Evolutionary conservation across 2,329 filamentous ascomycete genomes (phyloP).

Genomic region (Hymenoscyphus fructigenus): DNA sequence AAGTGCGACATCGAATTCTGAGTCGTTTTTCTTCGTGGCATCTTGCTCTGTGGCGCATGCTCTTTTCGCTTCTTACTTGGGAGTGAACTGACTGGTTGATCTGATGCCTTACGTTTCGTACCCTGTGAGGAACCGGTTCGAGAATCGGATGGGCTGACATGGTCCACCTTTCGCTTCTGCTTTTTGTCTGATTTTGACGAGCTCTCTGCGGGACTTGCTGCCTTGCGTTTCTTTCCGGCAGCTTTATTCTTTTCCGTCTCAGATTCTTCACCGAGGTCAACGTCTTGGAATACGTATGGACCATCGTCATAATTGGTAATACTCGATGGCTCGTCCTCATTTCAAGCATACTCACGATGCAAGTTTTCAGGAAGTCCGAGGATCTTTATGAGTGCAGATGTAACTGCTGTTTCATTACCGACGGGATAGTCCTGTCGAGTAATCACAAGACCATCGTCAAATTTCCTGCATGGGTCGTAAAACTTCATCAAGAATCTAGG

Average conservation of each 20-base stretch:
- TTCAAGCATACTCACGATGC: background rate
- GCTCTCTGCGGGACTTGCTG: no score
- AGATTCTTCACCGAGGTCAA: background rate
- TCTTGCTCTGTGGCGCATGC: no score
- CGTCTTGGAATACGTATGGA: background rate
- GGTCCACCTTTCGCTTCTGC: no score
- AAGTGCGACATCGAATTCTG: background rate
- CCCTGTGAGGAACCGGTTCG: no score
- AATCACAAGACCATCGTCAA: background rate
- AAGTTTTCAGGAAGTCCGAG: background rate
- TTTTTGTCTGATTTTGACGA: no score
- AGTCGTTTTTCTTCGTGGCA: no score
- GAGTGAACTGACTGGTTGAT: no score
- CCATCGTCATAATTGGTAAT: background rate
- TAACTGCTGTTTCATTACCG: background rate
- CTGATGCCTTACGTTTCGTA: no score
- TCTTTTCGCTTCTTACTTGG: no score
- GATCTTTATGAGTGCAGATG: background rate
- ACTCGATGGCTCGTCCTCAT: background rate
- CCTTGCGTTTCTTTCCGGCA: background rate
- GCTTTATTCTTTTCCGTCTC: background rate
- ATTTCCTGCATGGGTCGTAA: background rate
- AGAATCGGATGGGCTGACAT: no score
- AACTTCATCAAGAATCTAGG: background rate
- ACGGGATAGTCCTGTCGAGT: background rate